Base-by-base conservation (phyloP, 2,329 filamentous ascomycete species). In the Alternaria solani region DNA sequence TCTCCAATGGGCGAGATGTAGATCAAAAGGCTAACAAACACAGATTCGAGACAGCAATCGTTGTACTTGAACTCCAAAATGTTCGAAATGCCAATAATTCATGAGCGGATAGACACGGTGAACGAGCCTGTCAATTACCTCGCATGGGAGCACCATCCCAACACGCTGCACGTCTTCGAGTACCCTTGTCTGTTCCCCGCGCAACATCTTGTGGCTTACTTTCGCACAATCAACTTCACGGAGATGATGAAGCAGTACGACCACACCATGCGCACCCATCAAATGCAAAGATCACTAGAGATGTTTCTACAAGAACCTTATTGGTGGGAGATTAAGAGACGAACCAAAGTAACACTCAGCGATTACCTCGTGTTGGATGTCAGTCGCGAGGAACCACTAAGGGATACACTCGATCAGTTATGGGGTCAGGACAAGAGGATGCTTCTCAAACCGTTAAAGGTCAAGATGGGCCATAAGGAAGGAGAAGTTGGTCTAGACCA, bases 401-500 rank as follows among this genome's bases (percentile, higher is more conserved):
- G 77, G 52, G 79, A 83, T 49, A 78, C 81, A 0, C 90, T 97
- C 63, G 89, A 97, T 75, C 93, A 97, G 74, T 83, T 99, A 2
- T 97, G 94, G 92, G 88, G 92, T 55, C 87, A 93, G 36, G 90
- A 97, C 77, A 88, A 88, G 71, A 86, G 91, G 36, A 93, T 97
- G 79, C 82, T 98, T 3, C 82, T 94, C 71, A 88, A 93, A 26
- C 95, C 95, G 1, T 81, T 99, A 34, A 97, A 97, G 71, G 90
- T 99, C 8, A 89, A 92, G 51, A 87, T 98, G 58, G 93, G 93
- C 4, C 90, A 76, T 14, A 61, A 93, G 73, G 89, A 92, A 54
- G 92, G 93, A 30, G 95, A 98, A 77, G 89, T 96, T 75, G 95
- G 95, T 0, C 88, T 96, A 34, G 95, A 99, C 76, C 93, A 94